Percentiles rank a stretch among this genome's conserved stretches.
These are phyloP conservation scores for Dictyophora rubrovolvata DNA, from an alignment of 768 basidiomycete genomes.

Conservation along the genomic window DNA sequence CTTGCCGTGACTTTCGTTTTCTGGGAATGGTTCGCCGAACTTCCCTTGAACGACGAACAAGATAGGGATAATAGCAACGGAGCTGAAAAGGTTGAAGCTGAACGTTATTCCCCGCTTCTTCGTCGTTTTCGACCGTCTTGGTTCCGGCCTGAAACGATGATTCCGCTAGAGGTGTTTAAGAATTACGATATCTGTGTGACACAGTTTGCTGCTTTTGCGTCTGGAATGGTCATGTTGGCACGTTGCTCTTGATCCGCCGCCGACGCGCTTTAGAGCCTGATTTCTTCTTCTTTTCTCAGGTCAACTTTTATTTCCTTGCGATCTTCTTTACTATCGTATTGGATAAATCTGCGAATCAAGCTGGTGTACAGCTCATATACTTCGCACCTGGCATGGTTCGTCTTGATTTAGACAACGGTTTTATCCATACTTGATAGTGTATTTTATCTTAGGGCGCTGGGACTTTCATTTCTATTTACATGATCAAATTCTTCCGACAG, in stretches of 20 bases:
- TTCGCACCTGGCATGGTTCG: conserved; percentile 40
- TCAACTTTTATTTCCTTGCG: conserved; percentile 45
- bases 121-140: not conserved
- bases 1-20: conserved; percentile 28
- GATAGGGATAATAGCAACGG: conserved; percentile 33
- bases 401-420: not conserved
- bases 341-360: conserved; percentile 24
- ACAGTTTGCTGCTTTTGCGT: conserved; percentile 28
- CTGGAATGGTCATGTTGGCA: conserved; percentile 38
- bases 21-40: conserved; percentile 36
- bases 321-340: conserved; percentile 33
- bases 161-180: conserved; percentile 36
- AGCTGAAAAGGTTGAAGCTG: conserved; percentile 48
- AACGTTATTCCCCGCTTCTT: too few relatives aligned
- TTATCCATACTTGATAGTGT: not conserved
- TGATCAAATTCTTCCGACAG: conserved; percentile 29
- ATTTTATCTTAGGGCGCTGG: conserved; percentile 27
- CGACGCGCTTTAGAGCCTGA: not conserved
- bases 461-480: conserved; percentile 21
- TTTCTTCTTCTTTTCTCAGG: conserved; percentile 3
- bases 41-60: not conserved
- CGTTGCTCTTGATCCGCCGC: not conserved
- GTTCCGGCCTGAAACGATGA: conserved; percentile 27
- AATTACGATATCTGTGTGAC: conserved; percentile 32
- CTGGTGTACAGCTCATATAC: conserved; percentile 41